A percentile compares a stretch with the other conserved stretches of the same genome.
These are phyloP conservation scores for Apiospora koreana DNA, from an alignment of 2,329 filamentous ascomycete species.

Conservation along the genomic window DNA sequence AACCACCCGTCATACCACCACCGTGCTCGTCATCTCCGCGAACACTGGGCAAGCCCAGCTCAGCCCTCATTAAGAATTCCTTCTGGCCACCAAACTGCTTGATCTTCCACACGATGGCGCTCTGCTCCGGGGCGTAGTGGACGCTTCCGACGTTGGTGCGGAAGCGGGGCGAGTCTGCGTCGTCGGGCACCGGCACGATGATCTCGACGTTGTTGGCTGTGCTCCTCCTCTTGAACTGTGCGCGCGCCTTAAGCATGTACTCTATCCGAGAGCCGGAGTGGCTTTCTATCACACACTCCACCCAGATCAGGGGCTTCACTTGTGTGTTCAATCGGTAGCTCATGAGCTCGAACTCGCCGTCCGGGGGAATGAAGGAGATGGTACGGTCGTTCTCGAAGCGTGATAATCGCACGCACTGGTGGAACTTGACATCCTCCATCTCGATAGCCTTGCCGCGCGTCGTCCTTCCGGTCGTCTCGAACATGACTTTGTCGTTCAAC, in stretches of 20 bases:
- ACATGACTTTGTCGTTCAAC: conserved; percentile 99
- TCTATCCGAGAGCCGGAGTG: conserved; percentile 95
- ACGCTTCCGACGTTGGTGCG: conserved; percentile 96
- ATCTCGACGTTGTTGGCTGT: conserved; percentile 99
- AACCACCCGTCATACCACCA: conserved; percentile 96
- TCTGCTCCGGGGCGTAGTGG: conserved; percentile 96
- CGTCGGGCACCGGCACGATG: conserved; percentile 93
- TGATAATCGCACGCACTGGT: conserved; percentile 94
- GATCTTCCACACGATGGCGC: conserved; percentile 99
- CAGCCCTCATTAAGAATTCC: conserved; percentile 97
- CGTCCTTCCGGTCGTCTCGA: conserved; percentile 92
- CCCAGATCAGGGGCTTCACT: conserved; percentile 98
- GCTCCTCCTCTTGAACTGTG: conserved; percentile 96
- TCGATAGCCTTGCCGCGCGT: conserved; percentile 96
- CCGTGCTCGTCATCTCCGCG: conserved; percentile 94
- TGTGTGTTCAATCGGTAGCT: conserved; percentile 98
- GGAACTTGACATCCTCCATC: conserved; percentile 99
- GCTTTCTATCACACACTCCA: conserved; percentile 95
- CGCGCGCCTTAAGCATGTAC: conserved; percentile 98
- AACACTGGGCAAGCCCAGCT: conserved; percentile 90
- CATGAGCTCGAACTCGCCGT: conserved; percentile 99
- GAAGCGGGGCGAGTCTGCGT: conserved; percentile 94
- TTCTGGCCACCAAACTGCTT: conserved; percentile 99
- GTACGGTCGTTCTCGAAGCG: conserved; percentile 98
- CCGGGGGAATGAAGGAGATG: conserved; percentile 97